Evolutionary conservation across 2,329 filamentous ascomycete species (phyloP), one percentile per base, ranked within the genome.

Genomic region (Coleophoma cylindrospora): DNA sequence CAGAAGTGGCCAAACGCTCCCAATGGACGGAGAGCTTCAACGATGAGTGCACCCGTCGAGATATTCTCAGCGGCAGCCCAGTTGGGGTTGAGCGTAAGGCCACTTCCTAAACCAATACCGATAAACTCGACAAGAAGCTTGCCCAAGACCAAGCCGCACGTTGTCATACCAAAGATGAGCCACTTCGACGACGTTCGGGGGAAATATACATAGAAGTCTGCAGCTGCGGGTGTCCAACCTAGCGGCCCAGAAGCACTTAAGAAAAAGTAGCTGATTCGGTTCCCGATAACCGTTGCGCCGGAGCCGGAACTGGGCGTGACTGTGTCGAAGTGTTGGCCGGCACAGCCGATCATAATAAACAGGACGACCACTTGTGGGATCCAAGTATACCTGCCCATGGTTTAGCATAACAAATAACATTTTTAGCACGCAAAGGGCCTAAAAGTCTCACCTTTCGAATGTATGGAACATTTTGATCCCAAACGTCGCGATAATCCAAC

Each of bases 131-230:
- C 78, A 55, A 86, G 78, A 1, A 77, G 75, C 60, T 84, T 84
- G 22, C 79, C 82, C 6, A 74, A 52, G 4, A 73, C 68, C 1
- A 87, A 70, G 4, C 84, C 83, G 2, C 71, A 49, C 48, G 84
- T 66, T 0, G 81, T 83, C 40, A 82, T 72, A 37, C 66, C 55
- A 59, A 84, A 85, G 41, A 86, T 70, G 53, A 74, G 74, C 60
- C 68, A 68, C 3, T 57, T 56, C 12, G 54, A 45, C 15, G 32
- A 72, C 72, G 12, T 79, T 73, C 54, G 70, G 64, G 54, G 77
- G 76, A 61, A 84, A 65, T 86, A 87, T 48, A 86, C 81, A 57
- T 86, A 84, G 61, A 81, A 86, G 62, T 87, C 84, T 0, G 80
- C 80, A n/a, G 78, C 81, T 2, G 76, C 75, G 4, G 80, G 78